A percentile compares a stretch with the other conserved stretches of the same genome.
phyloP scores from a whole-genome alignment of 441 rosid genomes.

The Brassica hybrid region DNA sequence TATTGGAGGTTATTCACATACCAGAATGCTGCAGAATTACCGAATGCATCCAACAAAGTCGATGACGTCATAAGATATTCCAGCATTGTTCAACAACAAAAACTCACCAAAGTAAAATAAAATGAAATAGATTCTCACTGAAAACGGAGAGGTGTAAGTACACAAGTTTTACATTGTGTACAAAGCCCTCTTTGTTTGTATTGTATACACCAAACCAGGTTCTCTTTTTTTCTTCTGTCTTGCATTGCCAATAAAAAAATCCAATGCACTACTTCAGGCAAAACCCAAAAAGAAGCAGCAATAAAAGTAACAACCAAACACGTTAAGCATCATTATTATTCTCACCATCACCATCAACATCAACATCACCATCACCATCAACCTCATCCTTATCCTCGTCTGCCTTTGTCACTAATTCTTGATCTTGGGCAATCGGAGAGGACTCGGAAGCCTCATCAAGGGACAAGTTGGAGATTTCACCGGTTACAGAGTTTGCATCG shows the following conservation, averaged over 20 bases:
- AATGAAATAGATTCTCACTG: slow-evolving; percentile 18
- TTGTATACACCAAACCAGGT: slow-evolving; percentile 9
- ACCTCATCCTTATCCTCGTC: slow-evolving; percentile 8
- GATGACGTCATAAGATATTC: neutral
- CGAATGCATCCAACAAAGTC: neutral
- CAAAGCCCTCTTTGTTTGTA: slow-evolving; percentile 31
- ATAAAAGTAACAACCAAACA: slow-evolving; percentile 16
- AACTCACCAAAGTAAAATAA: neutral
- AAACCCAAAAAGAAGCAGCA: slow-evolving; percentile 16
- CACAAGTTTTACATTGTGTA: slow-evolving; percentile 29
- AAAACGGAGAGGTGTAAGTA: slow-evolving; percentile 20
- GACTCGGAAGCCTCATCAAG: slow-evolving; percentile 46
- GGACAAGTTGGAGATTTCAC: slow-evolving; percentile 54
- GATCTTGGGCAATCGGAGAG: slow-evolving; percentile 20
- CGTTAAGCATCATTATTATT: slow-evolving; percentile 30
- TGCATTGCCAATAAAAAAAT: slow-evolving; percentile 33
- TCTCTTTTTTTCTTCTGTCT: neutral
- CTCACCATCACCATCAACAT: neutral
- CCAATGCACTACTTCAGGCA: slow-evolving; percentile 33
- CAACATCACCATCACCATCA: slow-evolving; percentile 11
- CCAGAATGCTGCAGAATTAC: neutral
- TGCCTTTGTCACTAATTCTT: slow-evolving; percentile 25
- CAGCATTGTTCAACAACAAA: neutral
- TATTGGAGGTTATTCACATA: neutral
- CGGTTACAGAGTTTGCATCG: slow-evolving; percentile 44